phyloP scores from a whole-genome alignment of 2,329 filamentous ascomycete genomes.

The Lasiodiplodia sp. region DNA sequence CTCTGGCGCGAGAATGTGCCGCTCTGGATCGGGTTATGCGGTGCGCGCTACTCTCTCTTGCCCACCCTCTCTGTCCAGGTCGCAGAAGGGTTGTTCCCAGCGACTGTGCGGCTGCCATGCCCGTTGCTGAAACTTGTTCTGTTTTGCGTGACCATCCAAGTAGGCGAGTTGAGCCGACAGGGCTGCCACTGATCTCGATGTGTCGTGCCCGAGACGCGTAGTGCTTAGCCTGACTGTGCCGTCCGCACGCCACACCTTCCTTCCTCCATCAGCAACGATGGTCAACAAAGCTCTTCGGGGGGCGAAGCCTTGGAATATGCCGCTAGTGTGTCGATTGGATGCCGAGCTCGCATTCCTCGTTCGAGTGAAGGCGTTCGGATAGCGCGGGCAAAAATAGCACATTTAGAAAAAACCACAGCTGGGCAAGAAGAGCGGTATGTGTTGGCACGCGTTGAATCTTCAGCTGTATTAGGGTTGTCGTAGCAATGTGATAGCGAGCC shows the following conservation, averaged over 20 bases:
- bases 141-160: conserved; percentile 14
- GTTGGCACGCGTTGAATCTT: not conserved
- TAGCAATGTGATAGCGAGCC: not conserved
- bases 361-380: not conserved
- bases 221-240: conserved; percentile 1
- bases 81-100: not conserved
- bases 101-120: not conserved
- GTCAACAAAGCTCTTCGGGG: not conserved
- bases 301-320: conserved; percentile 1
- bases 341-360: conserved; percentile 3
- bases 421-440: not conserved
- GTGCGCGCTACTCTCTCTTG: conserved; percentile 6
- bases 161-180: conserved; percentile 5
- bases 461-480: not conserved
- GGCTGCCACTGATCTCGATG: not conserved
- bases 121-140: conserved; percentile 28
- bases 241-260: not conserved
- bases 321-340: conserved; percentile 9
- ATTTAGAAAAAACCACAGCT: not conserved
- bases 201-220: conserved; percentile 7
- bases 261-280: not conserved
- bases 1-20: conserved; percentile 4
- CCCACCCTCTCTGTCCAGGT: not conserved
- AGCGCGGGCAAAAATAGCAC: conserved; percentile 13
- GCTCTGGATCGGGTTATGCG: not conserved